Evolutionary conservation across 805 yeast species (phyloP), one percentile per base, ranked within the genome.

Genomic region (Candida palmyrensis): DNA sequence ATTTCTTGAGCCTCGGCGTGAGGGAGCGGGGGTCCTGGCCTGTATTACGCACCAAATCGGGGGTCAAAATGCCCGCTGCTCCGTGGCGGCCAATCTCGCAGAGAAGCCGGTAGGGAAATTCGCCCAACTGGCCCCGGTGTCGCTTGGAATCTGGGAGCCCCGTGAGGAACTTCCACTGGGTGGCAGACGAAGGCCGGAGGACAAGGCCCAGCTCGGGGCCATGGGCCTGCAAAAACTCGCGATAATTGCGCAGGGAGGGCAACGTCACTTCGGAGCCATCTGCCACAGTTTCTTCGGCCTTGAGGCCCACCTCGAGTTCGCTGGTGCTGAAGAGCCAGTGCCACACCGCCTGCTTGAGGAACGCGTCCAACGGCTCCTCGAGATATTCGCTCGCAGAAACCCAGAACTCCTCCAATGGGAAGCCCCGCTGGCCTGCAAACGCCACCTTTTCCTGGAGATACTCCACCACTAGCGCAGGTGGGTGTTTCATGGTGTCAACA

Each of bases 11-110:
- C 43, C 92, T 65, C 1, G 76, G 64, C 0, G 88, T 77, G 25
- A 81, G 61, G 37, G 88, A 79, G 41, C 90, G 66, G 12, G 79
- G 73, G 45, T 82, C 92, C 53, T 82, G 92, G 6, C 73, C 73
- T 0, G 88, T 73, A 13, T 57, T 62, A 25, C 60, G 57, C 2
- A 79, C 72, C 37, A 82, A 59, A 17, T 74, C 76, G 19, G 75
- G 58, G 0, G 89, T 73, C 30, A 73, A 66, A 11, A 82, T 73
- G 7, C 92, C 92, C 1, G 53, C 45, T 0, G 63, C 56, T 16
- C 77, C 77, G 19, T 72, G 50, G 38, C 66, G 71, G 0, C 88
- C 83, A 33, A 82, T 78, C 30, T 73, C 78, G 32, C 75, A 59
- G 14, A 82, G 50, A 25, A 82, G 74, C 10, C 83, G 79, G 44